Base-by-base conservation (phyloP, 441 rosid species). In the Pelargonium australe region DNA sequence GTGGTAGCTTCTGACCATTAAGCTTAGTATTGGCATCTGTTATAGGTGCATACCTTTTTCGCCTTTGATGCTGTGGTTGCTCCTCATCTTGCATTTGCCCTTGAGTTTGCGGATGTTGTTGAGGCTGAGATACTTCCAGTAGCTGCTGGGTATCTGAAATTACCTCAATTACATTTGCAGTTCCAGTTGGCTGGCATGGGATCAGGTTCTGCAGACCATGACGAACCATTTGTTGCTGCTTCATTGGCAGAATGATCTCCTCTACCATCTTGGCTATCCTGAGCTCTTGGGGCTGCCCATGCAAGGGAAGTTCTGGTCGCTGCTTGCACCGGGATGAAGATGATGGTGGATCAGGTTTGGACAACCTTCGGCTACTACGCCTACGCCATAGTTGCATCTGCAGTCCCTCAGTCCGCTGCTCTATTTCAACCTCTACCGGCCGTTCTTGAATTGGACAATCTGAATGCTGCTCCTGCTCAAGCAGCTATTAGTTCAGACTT, bases 191-290 rank as follows among this genome's bases (percentile, higher is more conserved):
- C 9, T 55, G 61, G 7, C 23, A 14, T 55, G 12, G 17, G 61
- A 55, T 12, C 61, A 16, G 10, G 8, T 16, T 7, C 0, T 7
- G 23, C 55, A 13, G 55, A 53, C 60, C 60, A 53, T 14, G 2
- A 55, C 23, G 23, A 19, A 12, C 1, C 28, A 3, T 57, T 57
- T 57, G 62, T 8, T 57, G 62, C 28, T 57, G 62, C 62, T 57
- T 40, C 43, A 7, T 40, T 40, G 43, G 28, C 62, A 57, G 62
- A 57, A 57, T 23, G 19, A 57, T 7, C 20, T 57, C 28, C 62
- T 57, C 62, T 10, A 57, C 62, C 62, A 57, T 57, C 62, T 57
- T 57, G 6, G 62, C n/a, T 57, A 57, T 57, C 62, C 62, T 57
- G 12, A 57, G 7, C 62, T 57, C 28, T 57, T 57, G 28, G 3